Evolutionary conservation across 2,329 filamentous ascomycete species (phyloP), one percentile per base, ranked within the genome.

Genomic region (Zymoseptoria pseudotritici): DNA sequence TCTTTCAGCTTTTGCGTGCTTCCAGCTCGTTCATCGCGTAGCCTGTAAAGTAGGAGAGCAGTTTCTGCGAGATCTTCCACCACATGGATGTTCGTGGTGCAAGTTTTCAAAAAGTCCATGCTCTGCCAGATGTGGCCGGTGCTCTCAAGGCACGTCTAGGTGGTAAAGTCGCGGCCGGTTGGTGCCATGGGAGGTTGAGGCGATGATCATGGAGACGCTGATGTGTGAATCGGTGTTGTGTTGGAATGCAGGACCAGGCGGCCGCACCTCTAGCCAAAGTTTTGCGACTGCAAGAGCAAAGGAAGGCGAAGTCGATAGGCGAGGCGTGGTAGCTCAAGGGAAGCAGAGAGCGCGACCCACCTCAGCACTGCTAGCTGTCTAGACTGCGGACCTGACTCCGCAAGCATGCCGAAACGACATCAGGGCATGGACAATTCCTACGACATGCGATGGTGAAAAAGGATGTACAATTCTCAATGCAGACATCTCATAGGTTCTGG

Each of bases 31-130:
- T 57, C 36, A 26, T 60, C 55, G 7, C 56, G 56, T 50, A 56
- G 57, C 29, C 55, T 53, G 52, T 62, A 64, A 13, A 57, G 50
- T 20, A 26, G 20, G 53, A 57, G 66, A 19, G 46, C 54, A n/a
- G 62, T 63, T 42, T 58, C 50, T 13, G 53, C 50, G 2, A 66
- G 31, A 50, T 63, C 62, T 13, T 61, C 62, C 24, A 72, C 59
- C 19, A 63, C 59, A 53, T 72, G 65, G 53, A 71, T 66, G 54
- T 74, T 73, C 22, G 72, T 73, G 26, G 61, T 66, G 66, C 71
- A 74, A 50, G 62, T 58, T 59, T 69, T 72, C 56, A 73, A 61
- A 60, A 72, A 70, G 61, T 74, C 72, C 70, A 74, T 74, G 60
- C 62, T 62, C 52, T 57, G 46, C 62, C 57, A 54, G 53, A 17